These are phyloP conservation scores for Chlamydomonas incerta DNA, from an alignment of 139 green algal genomes.

Conservation along the genomic window DNA sequence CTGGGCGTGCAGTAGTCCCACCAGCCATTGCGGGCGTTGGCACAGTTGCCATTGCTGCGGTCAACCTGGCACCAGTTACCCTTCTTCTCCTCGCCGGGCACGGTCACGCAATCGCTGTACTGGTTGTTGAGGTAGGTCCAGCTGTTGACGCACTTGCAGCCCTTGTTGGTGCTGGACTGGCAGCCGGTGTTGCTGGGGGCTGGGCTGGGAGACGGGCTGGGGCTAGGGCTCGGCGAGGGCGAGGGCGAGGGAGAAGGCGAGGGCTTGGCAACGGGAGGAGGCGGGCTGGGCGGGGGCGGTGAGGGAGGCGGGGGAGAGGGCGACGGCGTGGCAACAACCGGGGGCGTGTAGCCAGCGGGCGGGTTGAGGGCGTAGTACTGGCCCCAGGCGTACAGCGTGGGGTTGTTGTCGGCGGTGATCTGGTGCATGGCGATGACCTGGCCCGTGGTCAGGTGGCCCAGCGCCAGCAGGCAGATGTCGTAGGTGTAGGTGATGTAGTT, in stretches of 20 bases:
- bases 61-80: background rate
- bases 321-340: background rate
- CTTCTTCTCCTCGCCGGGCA: background rate
- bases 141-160: background rate
- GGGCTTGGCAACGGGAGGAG: background rate
- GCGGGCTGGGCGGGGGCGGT: no score
- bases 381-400: background rate
- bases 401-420: slow-evolving; percentile 16
- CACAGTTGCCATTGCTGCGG: background rate
- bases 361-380: background rate
- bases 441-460: slow-evolving; percentile 13
- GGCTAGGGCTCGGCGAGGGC: background rate
- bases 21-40: background rate
- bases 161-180: background rate
- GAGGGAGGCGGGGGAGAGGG: background rate
- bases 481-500: slow-evolving; percentile 24
- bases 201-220: background rate
- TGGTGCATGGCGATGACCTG: slow-evolving; percentile 12
- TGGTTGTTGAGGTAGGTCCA: background rate
- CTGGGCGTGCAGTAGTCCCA: background rate
- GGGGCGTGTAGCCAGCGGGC: background rate
- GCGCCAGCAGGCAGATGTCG: slow-evolving; percentile 3
- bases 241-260: background rate
- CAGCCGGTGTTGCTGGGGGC: background rate
- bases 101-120: background rate